Base-by-base conservation (phyloP, 768 basidiomycete genomes). In the Phaeolepiota aurea region DNA sequence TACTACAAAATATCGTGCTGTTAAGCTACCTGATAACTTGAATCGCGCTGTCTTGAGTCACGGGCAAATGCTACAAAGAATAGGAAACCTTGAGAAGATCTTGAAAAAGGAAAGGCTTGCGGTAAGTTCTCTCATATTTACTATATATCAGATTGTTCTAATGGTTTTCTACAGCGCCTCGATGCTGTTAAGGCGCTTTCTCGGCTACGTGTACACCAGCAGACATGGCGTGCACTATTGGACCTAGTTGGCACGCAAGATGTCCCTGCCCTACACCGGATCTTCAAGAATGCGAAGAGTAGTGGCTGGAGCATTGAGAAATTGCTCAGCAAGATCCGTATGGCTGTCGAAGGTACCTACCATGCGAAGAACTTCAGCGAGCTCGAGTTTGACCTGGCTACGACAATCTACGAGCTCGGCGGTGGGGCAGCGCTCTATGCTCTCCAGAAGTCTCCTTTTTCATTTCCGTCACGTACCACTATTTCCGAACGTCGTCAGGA, bases 351-450 rank as follows among this genome's bases (percentile, higher is more conserved):
- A 2, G 54, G 55, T 1, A 31, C 32, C n/a, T 61, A 61, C 37
- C 37, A 31, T 7, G 41, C 55, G 0, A 11, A 33, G 4, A 52
- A 47, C 38, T 61, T 43, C 37, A 44, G 36, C 12, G 42, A 54
- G 5, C 16, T 48, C 3, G 54, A 63, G 34, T 25, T 38, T 19
- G 53, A 58, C 25, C 50, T 61, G 3, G 47, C 55, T 7, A 50
- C 48, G 2, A 42, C 48, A 1, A 33, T 54, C 0, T 57, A 55
- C 36, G 53, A 55, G 22, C 45, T 58, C n/a, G 59, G 61, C 28
- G 61, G 59, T 21, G 55, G 44, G 12, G 48, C 51, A 9, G 52
- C 54, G 1, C 40, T 61, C 1, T 40, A 61, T 45, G 58, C 59
- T 2, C 41, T 56, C 20, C 49, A 50, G n/a, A 53, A 63, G 2